Base-by-base conservation (phyloP, 306 rosid genomes). In the Dryas octopetala region DNA sequence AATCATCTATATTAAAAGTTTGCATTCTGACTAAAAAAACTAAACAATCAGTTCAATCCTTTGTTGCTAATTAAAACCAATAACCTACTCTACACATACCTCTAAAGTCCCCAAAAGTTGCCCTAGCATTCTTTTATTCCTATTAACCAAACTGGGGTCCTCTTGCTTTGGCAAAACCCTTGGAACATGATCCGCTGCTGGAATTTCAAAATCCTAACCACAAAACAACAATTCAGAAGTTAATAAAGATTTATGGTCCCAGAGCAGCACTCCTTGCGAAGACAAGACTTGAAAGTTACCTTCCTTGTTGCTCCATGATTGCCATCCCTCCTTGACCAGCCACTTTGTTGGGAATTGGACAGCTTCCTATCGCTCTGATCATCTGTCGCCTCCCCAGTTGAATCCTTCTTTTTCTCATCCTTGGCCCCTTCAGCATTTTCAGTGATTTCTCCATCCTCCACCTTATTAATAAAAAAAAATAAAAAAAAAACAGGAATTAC, bases 121-220 rank as follows among this genome's bases (percentile, higher is more conserved):
- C 51, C 98, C 98, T 78, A 94, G 81, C 98, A 94, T 91, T 86
- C 98, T 90, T 74, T 66, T 94, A 63, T 94, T 94, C 89, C 98
- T 86, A 83, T 84, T 91, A 81, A 94, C 95, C 90, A 94, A 78
- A 76, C 89, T 88, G 60, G 98, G 98, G 73, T 94, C 98, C 46
- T 94, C 93, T n/a, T 90, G 79, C 87, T 88, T 94, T 2, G 95
- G 98, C 87, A 94, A 68, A 70, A 94, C 84, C 84, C 98, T 90
- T 0, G 98, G 97, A 76, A 86, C 88, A 83, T 79, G 89, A 68
- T 91, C 95, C 0, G 74, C 12, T 59, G 80, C 61, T 26, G 93
- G 97, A 81, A 85, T 71, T 54, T 90, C 96, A 17, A 85, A 82
- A 85, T 85, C 95, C 98, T 94, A 66, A 71, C 71, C 4, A 46